Evolutionary conservation across 495 filamentous ascomycete species (phyloP), one percentile per base, ranked within the genome.

Genomic region (Neurospora pannonica): DNA sequence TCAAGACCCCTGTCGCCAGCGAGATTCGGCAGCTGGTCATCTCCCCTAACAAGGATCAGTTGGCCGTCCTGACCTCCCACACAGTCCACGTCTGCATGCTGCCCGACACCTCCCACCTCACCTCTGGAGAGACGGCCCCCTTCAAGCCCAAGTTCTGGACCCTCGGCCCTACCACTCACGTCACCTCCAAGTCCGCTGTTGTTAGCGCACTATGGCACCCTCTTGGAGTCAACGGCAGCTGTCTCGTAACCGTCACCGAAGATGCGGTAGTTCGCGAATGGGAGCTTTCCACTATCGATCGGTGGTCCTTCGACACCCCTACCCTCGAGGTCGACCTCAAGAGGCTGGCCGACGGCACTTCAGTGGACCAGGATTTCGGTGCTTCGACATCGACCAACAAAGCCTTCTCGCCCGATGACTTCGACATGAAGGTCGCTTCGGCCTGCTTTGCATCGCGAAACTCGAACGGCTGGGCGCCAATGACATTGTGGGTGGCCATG

Each of bases 401-500:
- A 77, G 90, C 89, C 15, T 97, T 96, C 78, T 94, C 93, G 24
- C 91, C 94, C 0, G 94, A 97, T 79, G 86, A 87, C 7, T 86
- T 94, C 43, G 94, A 97, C 74, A 94, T 97, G 92, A 92, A 95
- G 75, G 92, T 95, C 15, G 93, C 92, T 15, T 90, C 94, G 6
- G 93, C 94, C 48, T 93, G 90, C 78, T 97, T 97, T 82, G 92
- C 91, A 0, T 90, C 90, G 24, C 89, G 84, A 71, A 91, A 90
- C 38, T 93, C 94, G 71, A 89, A 93, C 77, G 91, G 91, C 38
- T 97, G 94, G 94, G 91, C 92, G 8, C 86, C 93, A 17, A 97
- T 96, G 93, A 97, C 94, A 3, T 83, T 97, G 21, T 97, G 94
- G 94, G 83, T 97, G 62, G 94, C 92, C 19, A 97, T 97, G 93